Conservation (phyloP, 345 rosid species). For the Viola odorata region DNA sequence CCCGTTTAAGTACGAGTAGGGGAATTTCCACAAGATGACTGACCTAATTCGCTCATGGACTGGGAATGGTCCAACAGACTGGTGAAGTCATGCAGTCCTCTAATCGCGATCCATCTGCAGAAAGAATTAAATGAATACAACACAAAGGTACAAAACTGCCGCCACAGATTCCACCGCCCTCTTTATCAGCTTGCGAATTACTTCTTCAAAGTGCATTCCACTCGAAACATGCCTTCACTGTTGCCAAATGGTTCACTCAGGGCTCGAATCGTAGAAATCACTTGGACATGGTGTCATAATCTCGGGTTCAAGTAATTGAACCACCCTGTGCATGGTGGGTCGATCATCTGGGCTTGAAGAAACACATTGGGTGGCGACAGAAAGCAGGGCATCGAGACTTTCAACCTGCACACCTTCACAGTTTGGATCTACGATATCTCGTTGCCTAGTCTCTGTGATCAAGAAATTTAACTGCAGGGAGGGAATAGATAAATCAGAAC, state of each 20-base stretch:
- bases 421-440: conserved; percentile 60
- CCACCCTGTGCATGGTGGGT: conserved; percentile 95
- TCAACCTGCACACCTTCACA: conserved; percentile 77
- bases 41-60: too few species aligned
- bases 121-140: too few species aligned
- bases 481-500: neutral
- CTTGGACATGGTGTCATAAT: conserved; percentile 99
- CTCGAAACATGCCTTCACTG: conserved; percentile 5
- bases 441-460: conserved; percentile 56
- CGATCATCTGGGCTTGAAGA: conserved; percentile 79
- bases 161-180: too few species aligned
- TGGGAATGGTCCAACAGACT: too few species aligned
- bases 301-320: conserved; percentile 88
- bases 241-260: conserved; percentile 45
- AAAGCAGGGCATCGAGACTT: conserved; percentile 77
- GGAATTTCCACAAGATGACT: too few species aligned
- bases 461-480: conserved; percentile 77
- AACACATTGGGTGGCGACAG: conserved; percentile 75
- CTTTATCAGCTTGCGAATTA: too few species aligned
- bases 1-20: too few species aligned
- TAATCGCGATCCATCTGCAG: too few species aligned
- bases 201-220: too few species aligned
- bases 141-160: too few species aligned
- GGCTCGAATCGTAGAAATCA: conserved; percentile 86
- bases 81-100: too few species aligned